Base-by-base conservation (phyloP, 352 stramenopile species). In the Pythium phragmitis region DNA sequence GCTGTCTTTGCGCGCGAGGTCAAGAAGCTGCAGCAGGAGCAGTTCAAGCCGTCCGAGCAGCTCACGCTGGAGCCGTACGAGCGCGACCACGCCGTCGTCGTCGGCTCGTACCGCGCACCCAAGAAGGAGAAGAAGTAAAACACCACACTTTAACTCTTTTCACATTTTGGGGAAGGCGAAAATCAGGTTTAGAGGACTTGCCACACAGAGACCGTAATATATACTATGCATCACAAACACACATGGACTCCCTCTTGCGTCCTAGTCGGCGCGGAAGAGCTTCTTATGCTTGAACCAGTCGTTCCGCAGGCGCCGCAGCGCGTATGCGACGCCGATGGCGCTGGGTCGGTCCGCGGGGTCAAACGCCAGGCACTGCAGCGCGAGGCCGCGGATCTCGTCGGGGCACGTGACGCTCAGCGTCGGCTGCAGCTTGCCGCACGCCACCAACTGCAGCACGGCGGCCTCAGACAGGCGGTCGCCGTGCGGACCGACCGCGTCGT, bases 61-160 rank as follows among this genome's bases (percentile, higher is more conserved):
- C 84, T 99, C 52, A 99, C 98, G 57, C 85, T 99, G 63, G 98
- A 99, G 82, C 98, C 98, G 43, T 99, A 99, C 77, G 98, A 99
- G 86, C 92, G 98, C 75, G 98, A 99, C 76, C 98, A 99, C 81
- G 97, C 96, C 57, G 96, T 99, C 41, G 94, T 99, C 49, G 98
- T 99, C 53, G 96, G 93, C 43, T 80, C 96, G 55, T 99, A 99
- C 89, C 67, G 67, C 34, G 60, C 56, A 12, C 55, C 67, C 23
- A 73, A 73, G 61, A 73, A 73, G 67, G 67, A 73, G 34, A 73
- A 73, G 67, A 73, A 73, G 56, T 73, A 21, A 73, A 63, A 63
- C 34, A 21, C 41, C 8, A 45, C 7, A n/a, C 21, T 21, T 21
- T 21, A n/a, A 12, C 12, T 45, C 16, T 45, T 47, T 45, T 47